phyloP scores from a whole-genome alignment of 1,284 basidiomycete genomes.

The Ceratobasidium sp. region DNA sequence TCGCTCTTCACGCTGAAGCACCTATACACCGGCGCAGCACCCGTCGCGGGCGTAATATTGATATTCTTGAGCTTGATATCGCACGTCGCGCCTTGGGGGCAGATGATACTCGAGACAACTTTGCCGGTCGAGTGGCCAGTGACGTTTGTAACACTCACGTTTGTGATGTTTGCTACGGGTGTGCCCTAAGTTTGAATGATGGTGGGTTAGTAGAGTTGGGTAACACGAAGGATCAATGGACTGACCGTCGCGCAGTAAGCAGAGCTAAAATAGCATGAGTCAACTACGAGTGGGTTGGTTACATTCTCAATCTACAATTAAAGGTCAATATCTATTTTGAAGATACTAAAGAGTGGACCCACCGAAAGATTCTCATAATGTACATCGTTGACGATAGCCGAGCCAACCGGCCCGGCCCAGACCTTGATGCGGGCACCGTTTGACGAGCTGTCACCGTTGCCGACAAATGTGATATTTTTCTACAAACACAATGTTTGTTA shows the following conservation, averaged over 20 bases:
- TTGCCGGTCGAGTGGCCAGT: conserved; percentile 38
- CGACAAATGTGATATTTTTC: conserved; percentile 46
- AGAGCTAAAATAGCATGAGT: conserved; percentile 45
- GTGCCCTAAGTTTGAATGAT: conserved; percentile 24
- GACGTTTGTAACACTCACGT: conserved; percentile 46
- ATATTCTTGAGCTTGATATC: conserved; percentile 46
- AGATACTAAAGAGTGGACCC: not conserved
- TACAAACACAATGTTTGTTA: not conserved
- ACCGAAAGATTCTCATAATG: conserved; percentile 43
- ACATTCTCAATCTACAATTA: conserved; percentile 25
- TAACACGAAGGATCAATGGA: not conserved
- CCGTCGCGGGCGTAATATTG: conserved; percentile 42
- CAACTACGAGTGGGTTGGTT: conserved; percentile 34
- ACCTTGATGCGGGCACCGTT: conserved; percentile 48
- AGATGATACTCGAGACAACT: conserved; percentile 36
- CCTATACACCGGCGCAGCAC: conserved; percentile 41
- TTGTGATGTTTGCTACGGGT: conserved; percentile 42
- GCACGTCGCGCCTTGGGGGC: conserved; percentile 43
- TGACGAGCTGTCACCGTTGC: conserved; percentile 36
- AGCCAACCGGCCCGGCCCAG: conserved; percentile 44
- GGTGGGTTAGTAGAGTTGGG: not conserved
- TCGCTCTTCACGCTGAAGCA: conserved; percentile 41
- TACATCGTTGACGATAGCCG: conserved; percentile 45
- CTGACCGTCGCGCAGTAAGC: conserved; percentile 38
- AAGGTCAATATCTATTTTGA: not conserved